phyloP scores from a whole-genome alignment of 2,329 filamentous ascomycete species.

The Lasiodiplodia gonubiensis region DNA sequence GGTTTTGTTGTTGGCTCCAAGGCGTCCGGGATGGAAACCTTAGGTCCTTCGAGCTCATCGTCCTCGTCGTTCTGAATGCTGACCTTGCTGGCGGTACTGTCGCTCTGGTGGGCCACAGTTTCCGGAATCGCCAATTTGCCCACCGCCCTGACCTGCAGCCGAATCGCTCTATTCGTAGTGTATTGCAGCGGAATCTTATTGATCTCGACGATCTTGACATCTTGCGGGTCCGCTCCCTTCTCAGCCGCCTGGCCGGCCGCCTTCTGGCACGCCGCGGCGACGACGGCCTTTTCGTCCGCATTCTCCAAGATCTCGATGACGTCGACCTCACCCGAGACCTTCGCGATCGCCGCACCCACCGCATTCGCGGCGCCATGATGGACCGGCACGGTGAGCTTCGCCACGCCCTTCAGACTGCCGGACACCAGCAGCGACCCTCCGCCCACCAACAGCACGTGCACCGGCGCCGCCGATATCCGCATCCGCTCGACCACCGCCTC shows the following conservation, averaged over 20 bases:
- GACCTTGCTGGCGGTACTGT: constrained; percentile 26
- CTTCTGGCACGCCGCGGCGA: constrained; percentile 2
- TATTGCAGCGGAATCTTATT: constrained; percentile 12
- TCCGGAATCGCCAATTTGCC: constrained; percentile 6
- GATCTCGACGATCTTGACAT: constrained; percentile 51
- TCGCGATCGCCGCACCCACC: constrained; percentile 65
- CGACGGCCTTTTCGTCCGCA: constrained; percentile 43
- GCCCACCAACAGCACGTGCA: constrained; percentile 62
- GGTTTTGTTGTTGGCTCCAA: not conserved
- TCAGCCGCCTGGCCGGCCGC: constrained; percentile 44
- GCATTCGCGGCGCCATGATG: constrained; percentile 65
- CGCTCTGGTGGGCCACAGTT: not conserved
- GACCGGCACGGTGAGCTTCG: constrained; percentile 52
- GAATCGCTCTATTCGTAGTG: constrained; percentile 34
- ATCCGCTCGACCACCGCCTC: constrained; percentile 61
- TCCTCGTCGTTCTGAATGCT: not conserved
- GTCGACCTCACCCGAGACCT: constrained; percentile 60
- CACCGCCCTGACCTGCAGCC: constrained; percentile 28
- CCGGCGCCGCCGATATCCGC: constrained; percentile 60
- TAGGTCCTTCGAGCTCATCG: not conserved
- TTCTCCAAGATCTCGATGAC: constrained; percentile 53
- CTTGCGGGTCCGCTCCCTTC: constrained; percentile 41
- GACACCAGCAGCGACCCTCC: constrained; percentile 58
- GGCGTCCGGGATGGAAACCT: not conserved
- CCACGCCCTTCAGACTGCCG: constrained; percentile 3